Conservation (phyloP, 768 basidiomycete genomes). For the Collybia sp. region DNA sequence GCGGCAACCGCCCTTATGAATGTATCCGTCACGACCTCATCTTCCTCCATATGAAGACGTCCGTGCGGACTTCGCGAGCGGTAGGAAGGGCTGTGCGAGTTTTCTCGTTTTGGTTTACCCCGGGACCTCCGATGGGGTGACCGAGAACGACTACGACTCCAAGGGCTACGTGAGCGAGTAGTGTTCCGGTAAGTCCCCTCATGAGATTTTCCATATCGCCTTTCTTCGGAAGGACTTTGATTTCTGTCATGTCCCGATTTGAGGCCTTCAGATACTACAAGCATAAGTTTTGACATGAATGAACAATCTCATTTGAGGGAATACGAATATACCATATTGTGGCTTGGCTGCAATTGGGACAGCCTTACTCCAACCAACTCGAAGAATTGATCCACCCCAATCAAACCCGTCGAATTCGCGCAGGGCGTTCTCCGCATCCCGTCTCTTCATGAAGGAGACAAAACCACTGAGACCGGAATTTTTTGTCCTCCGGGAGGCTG, state of each 20-base stretch:
- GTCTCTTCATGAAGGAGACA: slow-evolving; percentile 93
- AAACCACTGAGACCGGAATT: slow-evolving; percentile 87
- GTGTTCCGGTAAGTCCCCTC: slow-evolving; percentile 32
- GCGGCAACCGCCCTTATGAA: slow-evolving; percentile 87
- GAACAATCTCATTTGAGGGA: not conserved
- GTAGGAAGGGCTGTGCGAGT: slow-evolving; percentile 42
- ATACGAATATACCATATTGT: slow-evolving; percentile 62
- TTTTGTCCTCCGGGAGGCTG: slow-evolving; percentile 62
- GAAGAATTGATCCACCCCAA: slow-evolving; percentile 86
- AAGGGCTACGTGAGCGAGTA: slow-evolving; percentile 47
- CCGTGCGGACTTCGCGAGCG: slow-evolving; percentile 48
- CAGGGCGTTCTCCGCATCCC: slow-evolving; percentile 85
- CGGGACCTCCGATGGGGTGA: slow-evolving; percentile 32
- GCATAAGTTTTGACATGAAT: not conserved
- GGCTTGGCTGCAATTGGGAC: slow-evolving; percentile 79
- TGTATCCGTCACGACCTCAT: slow-evolving; percentile 69
- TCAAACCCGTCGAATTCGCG: slow-evolving; percentile 90
- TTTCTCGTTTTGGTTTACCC: slow-evolving; percentile 25
- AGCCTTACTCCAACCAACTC: slow-evolving; percentile 97
- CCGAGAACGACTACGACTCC: slow-evolving; percentile 37
- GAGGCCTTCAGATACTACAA: slow-evolving; percentile 11
- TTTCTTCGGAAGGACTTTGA: slow-evolving; percentile 33
- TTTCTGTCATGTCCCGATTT: slow-evolving; percentile 16
- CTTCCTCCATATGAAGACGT: slow-evolving; percentile 45
- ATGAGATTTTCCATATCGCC: slow-evolving; percentile 35